These are phyloP conservation scores for Blastobotrys capitulatus DNA, from an alignment of 1,139 yeast genomes.

Conservation along the genomic window DNA sequence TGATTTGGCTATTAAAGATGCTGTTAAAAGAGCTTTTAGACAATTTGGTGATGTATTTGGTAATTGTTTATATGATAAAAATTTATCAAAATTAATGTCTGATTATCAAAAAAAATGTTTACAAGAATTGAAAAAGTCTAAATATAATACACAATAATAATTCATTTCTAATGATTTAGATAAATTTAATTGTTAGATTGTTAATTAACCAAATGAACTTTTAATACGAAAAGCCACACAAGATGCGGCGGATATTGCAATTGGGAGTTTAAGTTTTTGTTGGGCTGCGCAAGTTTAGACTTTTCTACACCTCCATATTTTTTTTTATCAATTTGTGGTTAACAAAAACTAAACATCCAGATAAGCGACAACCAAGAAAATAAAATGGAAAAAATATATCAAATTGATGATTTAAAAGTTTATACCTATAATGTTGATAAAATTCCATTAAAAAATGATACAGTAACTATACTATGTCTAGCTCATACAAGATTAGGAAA, in stretches of 20 bases:
- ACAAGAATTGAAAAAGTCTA: background rate
- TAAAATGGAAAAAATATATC: background rate
- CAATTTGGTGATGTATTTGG: constrained; percentile 76
- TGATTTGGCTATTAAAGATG: constrained; percentile 39
- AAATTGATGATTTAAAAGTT: background rate
- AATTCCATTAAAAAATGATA: background rate
- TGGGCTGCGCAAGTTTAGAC: no score
- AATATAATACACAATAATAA: no score
- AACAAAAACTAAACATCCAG: no score
- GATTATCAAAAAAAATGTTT: background rate
- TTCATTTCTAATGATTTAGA: no score
- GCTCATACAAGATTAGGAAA: constrained; percentile 6
- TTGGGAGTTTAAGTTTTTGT: no score
- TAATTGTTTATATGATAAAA: constrained; percentile 60
- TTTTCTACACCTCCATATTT: no score
- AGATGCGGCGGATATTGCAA: no score
- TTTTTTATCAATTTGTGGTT: no score
- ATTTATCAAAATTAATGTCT: background rate
- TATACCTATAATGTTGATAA: background rate
- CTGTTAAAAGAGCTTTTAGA: constrained; percentile 64
- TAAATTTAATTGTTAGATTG: no score
- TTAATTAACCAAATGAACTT: no score
- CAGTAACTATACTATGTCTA: constrained; percentile 5
- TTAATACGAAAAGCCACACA: no score
- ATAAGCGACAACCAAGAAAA: no score